Evolutionary conservation across 2,329 filamentous ascomycete genomes (phyloP), one percentile per base, ranked within the genome.

Genomic region (Fusarium sp.): DNA sequence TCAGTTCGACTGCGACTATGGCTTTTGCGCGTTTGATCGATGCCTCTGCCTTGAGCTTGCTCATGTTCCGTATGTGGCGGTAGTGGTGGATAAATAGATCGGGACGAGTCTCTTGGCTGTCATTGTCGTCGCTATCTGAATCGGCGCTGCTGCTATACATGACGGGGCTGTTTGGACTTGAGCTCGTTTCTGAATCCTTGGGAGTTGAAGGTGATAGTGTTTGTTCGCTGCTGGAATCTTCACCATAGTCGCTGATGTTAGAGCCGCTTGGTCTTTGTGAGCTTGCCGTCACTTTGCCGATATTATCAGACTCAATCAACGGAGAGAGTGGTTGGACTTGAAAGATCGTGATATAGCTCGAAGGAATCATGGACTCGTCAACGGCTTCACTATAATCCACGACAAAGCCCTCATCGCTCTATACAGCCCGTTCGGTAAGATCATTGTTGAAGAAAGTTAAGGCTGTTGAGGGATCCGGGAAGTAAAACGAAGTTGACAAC

Each of bases 381-480:
- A 22, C 24, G 7, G 19, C 39, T 19, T 35, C 45, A 11, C 19
- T 22, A 6, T 56, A 40, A 9, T 60, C 49, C 19, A 30, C 40
- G 43, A 46, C 7, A 20, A 50, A 41, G 11, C 41, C 50, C 17
- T 58, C 41, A 17, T 66, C 61, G 30, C 55, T 61, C 15, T 24
- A 15, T 15, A 54, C 13, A 28, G 37, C 20, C 7, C 44, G 50
- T n/a, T 56, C 45, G 11, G 61, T 59, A 32, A 61, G 39, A 30
- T 66, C 61, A 9, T 59, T 56, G 46, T 65, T 61, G 26, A 65
- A 65, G 41, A 48, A 65, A 10, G n/a, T 17, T 11, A 57, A 26
- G 10, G 48, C 49, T 19, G 32, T 37, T 11, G 22, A 28, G 10
- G 40, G n/a, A 20, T 48, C 55, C 13, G 50, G 50, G 40, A 65